phyloP scores from a whole-genome alignment of 805 yeast species.

The Scheffersomyces amazonensis region DNA sequence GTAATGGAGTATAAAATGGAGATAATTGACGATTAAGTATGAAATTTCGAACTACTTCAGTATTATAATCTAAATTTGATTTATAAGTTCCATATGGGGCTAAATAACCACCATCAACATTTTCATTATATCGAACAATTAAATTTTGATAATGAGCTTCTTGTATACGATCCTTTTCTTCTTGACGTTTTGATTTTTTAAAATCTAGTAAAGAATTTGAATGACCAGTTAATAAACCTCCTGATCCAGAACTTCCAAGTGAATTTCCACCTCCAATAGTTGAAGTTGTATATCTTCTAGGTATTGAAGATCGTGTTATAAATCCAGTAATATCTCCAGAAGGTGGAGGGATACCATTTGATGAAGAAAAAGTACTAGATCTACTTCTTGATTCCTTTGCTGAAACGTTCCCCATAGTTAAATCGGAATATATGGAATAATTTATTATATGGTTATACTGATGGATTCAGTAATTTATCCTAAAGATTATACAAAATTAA shows the following conservation, averaged over 20 bases:
- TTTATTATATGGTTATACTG: no score
- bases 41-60: constrained; percentile 66
- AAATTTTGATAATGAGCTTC: constrained; percentile 56
- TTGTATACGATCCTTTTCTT: constrained; percentile 51
- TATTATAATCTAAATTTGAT: constrained; percentile 70
- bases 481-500: no score
- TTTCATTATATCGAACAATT: constrained; percentile 60
- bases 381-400: constrained; percentile 37
- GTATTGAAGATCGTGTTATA: constrained; percentile 2
- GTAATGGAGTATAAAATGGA: constrained; percentile 88
- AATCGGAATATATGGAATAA: no score
- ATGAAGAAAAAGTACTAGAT: constrained; percentile 20
- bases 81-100: constrained; percentile 91
- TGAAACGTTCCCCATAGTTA: constrained; percentile 42
- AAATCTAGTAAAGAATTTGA: constrained; percentile 14
- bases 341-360: background rate
- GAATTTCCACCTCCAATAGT: background rate
- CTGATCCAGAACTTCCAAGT: background rate
- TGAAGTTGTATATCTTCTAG: constrained; percentile 18
- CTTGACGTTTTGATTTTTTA: constrained; percentile 29
- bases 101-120: constrained; percentile 90
- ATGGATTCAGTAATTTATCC: no score
- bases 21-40: constrained; percentile 72
- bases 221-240: constrained; percentile 7
- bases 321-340: constrained; percentile 3